phyloP scores from a whole-genome alignment of 2,329 filamentous ascomycete genomes.

The Neofusicoccum kwambonambiense region DNA sequence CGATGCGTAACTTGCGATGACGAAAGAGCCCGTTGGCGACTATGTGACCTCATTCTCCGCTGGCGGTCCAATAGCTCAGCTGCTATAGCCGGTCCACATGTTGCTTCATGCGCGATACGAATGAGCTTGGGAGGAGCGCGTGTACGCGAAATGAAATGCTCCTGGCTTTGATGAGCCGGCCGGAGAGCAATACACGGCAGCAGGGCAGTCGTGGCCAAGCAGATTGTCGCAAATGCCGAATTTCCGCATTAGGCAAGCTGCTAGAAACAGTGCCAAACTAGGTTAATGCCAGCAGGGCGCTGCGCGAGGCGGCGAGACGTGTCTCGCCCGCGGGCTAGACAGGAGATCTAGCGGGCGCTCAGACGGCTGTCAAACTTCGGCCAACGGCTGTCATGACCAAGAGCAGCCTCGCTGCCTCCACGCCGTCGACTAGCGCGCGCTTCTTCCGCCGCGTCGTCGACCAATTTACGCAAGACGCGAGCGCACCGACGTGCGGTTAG shows the following conservation, averaged over 20 bases:
- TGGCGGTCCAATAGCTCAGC: not conserved
- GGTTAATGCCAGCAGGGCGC: not conserved
- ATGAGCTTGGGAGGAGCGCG: not conserved
- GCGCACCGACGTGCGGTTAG: constrained; percentile 15
- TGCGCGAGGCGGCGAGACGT: not conserved
- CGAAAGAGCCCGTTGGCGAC: not conserved
- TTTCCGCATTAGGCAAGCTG: constrained; percentile 10
- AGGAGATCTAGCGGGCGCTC: not conserved
- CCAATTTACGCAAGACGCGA: constrained; percentile 5
- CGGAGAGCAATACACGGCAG: not conserved
- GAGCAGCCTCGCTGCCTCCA: not conserved
- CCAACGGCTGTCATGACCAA: not conserved
- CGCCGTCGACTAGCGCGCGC: not conserved
- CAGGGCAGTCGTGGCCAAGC: not conserved
- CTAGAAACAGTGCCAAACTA: not conserved
- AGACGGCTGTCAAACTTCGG: not conserved
- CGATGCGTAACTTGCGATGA: not conserved
- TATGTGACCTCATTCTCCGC: not conserved
- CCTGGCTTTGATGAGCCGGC: not conserved
- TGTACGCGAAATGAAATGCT: not conserved
- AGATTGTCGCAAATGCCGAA: not conserved
- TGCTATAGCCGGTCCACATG: constrained; percentile 6
- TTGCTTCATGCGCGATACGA: not conserved
- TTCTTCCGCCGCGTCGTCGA: not conserved
- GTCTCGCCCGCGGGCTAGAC: not conserved